Base-by-base conservation (phyloP, 1,284 basidiomycete genomes). In the Bjerkandera adusta region DNA sequence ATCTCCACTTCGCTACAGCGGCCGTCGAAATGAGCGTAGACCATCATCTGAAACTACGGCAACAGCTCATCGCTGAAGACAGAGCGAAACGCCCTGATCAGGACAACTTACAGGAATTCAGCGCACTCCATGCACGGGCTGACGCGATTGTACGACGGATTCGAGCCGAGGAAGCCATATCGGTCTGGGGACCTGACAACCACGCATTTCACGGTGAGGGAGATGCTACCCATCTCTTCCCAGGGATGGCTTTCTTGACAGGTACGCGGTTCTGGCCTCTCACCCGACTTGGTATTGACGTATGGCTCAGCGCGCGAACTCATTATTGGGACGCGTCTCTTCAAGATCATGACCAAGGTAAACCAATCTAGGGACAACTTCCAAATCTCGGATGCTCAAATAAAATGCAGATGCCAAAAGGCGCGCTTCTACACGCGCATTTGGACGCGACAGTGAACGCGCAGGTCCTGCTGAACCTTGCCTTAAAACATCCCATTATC, bases 181-280 rank as follows among this genome's bases (percentile, higher is more conserved):
- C 72, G 1, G 68, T 87, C 24, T 88, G 85, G 85, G 70, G 57
- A 26, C 64, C 66, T 34, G 72, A 79, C n/a, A 33, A 35, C 6
- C 43, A 48, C 13, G 33, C 47, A 10, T 69, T 79, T 54, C 68
- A 73, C n/a, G 68, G 68, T 12, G 66, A 81, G 32, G 49, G 45
- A 2, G 49, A 56, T 25, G 27, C 30, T 12, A 47, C 50, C 2
- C 74, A 85, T 58, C 71, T 79, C 1, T 87, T 85, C 54, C 83
- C 84, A 30, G 85, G 86, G 25, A 88, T 87, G 85, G 83, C 80
- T 54, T 89, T 87, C 55, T 64, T 87, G 52, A 86, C 81, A 42
- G 82, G 84, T 68, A 47, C 41, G 53, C n/a, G n/a, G n/a, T n/a
- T n/a, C n/a, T n/a, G n/a, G n/a, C n/a, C n/a, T n/a, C n/a, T n/a